Evolutionary conservation across 345 rosid species (phyloP).

Genomic region (Camelina sativa): DNA sequence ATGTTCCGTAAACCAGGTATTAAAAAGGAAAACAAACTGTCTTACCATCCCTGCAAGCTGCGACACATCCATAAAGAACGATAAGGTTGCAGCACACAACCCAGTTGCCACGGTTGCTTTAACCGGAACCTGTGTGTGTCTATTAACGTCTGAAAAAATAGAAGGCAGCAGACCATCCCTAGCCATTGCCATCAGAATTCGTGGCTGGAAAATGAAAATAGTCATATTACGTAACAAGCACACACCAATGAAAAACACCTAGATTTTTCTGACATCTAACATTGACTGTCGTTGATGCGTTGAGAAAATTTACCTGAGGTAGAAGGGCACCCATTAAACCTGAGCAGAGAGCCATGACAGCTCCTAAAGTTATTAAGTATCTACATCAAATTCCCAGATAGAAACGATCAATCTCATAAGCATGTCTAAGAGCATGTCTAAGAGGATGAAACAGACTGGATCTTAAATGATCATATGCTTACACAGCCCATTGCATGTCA

Average conservation of each 20-base stretch:
- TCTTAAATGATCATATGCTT: constrained; percentile 45
- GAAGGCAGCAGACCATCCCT: constrained; percentile 91
- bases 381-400: constrained; percentile 51
- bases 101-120: constrained; percentile 82
- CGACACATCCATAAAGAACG: constrained; percentile 84
- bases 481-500: constrained; percentile 99
- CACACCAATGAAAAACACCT: constrained; percentile 5
- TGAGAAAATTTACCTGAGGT: constrained; percentile 73
- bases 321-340: constrained; percentile 93
- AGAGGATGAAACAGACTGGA: not conserved
- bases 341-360: constrained; percentile 93
- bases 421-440: not conserved
- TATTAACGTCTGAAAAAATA: constrained; percentile 78
- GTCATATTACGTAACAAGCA: not conserved
- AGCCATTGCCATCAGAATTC: constrained; percentile 94
- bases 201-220: constrained; percentile 59
- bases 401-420: not conserved
- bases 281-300: not conserved
- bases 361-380: constrained; percentile 82
- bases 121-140: constrained; percentile 72
- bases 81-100: constrained; percentile 64
- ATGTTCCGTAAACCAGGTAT: not conserved
- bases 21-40: not conserved
- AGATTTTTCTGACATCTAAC: not conserved
- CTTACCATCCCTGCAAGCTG: constrained; percentile 92